These are phyloP conservation scores for Salisapilia sapeloensis DNA, from an alignment of 352 stramenopile species.

Conservation along the genomic window DNA sequence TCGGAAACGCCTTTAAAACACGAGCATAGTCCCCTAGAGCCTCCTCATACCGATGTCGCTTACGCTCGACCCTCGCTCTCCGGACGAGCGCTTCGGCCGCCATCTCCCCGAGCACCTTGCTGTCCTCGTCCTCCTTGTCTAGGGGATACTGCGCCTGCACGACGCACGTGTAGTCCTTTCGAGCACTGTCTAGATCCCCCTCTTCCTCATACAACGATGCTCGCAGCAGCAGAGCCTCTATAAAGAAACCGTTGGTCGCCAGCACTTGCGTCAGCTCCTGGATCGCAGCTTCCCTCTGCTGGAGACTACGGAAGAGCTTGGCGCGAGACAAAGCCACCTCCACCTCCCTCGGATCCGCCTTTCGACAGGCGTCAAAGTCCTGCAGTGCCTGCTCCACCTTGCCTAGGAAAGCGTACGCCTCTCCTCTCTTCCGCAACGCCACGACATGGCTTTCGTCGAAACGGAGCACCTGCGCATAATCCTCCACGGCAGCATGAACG, in stretches of 20 bases:
- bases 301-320: constrained; percentile 24
- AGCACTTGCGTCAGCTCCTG: constrained; percentile 35
- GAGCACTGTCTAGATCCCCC: constrained; percentile 14
- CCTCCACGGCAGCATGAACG: constrained; percentile 35
- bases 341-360: constrained; percentile 34
- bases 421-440: constrained; percentile 22
- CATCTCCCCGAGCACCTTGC: constrained; percentile 37
- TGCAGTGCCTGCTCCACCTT: constrained; percentile 25
- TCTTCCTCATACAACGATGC: constrained; percentile 29
- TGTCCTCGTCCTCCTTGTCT: constrained; percentile 1
- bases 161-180: constrained; percentile 48
- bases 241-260: constrained; percentile 42
- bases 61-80: constrained; percentile 25
- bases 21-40: constrained; percentile 41
- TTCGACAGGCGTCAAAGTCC: constrained; percentile 27
- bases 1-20: constrained; percentile 39
- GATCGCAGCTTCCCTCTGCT: constrained; percentile 19
- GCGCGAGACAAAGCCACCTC: constrained; percentile 36
- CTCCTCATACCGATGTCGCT: constrained; percentile 28
- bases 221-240: constrained; percentile 51
- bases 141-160: constrained; percentile 33
- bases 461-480: constrained; percentile 34
- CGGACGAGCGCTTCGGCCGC: constrained; percentile 27
- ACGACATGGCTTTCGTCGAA: constrained; percentile 23
- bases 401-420: constrained; percentile 24